Conservation (phyloP, 2,329 filamentous ascomycete species). For the Colletotrichum graminicola region DNA sequence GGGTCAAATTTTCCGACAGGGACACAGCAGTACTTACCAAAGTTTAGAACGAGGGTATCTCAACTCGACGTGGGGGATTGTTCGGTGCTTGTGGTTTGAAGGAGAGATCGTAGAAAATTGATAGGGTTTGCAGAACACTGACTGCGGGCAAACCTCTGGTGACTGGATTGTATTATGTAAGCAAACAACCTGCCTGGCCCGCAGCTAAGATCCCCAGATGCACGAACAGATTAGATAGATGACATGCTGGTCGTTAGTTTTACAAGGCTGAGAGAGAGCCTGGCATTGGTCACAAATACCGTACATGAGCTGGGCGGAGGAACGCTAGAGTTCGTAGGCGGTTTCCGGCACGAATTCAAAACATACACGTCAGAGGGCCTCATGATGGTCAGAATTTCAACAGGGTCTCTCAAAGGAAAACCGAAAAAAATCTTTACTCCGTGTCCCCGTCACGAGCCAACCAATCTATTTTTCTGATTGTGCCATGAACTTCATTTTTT, state of each 20-base stretch:
- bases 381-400: conserved; percentile 29
- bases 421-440: conserved; percentile 41
- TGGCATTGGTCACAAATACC: neutral
- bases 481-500: conserved; percentile 53
- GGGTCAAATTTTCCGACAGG: conserved; percentile 28
- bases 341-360: neutral
- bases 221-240: neutral
- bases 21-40: conserved; percentile 50
- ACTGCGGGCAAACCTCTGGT: conserved; percentile 47
- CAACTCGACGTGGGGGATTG: conserved; percentile 28
- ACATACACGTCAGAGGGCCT: conserved; percentile 10
- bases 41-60: conserved; percentile 50
- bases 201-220: conserved; percentile 25
- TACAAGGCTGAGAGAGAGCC: conserved; percentile 18
- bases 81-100: conserved; percentile 41
- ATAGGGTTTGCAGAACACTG: conserved; percentile 55
- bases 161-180: conserved; percentile 58
- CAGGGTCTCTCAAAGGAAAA: conserved; percentile 31
- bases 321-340: neutral
- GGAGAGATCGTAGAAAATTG: conserved; percentile 55
- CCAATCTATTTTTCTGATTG: conserved; percentile 43
- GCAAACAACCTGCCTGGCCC: conserved; percentile 43
- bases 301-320: neutral
- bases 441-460: conserved; percentile 41
- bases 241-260: conserved; percentile 4